Percentiles rank a stretch among this genome's conserved stretches.
These are phyloP conservation scores for Acacia crassicarpa DNA, from an alignment of 306 rosid genomes.

Conservation along the genomic window DNA sequence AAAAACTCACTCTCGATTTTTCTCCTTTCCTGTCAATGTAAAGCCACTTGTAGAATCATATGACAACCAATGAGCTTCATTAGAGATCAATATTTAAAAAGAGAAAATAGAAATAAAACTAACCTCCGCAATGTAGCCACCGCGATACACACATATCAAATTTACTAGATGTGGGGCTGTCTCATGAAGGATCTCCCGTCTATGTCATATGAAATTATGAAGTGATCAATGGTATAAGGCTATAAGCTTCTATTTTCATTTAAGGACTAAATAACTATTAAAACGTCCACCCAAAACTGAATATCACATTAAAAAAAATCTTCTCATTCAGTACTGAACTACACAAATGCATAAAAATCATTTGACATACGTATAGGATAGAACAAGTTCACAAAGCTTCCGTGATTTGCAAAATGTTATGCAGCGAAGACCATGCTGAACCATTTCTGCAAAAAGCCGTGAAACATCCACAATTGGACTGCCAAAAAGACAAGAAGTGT, in stretches of 20 bases:
- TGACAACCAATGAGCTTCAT: background rate
- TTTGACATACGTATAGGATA: conserved; percentile 77
- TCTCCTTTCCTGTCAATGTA: conserved; percentile 73
- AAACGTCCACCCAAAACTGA: conserved; percentile 20
- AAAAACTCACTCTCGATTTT: conserved; percentile 83
- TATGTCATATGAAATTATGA: conserved; percentile 38
- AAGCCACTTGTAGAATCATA: conserved; percentile 28
- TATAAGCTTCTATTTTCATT: conserved; percentile 26
- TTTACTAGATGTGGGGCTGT: conserved; percentile 68
- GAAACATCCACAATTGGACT: conserved; percentile 73
- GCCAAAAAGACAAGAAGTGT: conserved; percentile 40
- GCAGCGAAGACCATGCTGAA: conserved; percentile 97
- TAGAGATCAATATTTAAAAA: background rate
- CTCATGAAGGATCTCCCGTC: conserved; percentile 87
- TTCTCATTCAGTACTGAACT: conserved; percentile 27
- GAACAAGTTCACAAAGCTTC: conserved; percentile 87
- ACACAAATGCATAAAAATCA: conserved; percentile 30
- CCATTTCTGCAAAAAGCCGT: conserved; percentile 90
- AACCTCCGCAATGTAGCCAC: conserved; percentile 88
- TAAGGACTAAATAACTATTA: conserved; percentile 14
- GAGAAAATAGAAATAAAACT: background rate
- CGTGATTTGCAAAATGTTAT: conserved; percentile 86
- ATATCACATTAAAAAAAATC: conserved; percentile 27
- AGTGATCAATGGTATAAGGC: conserved; percentile 32
- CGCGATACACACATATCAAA: conserved; percentile 82